phyloP scores from a whole-genome alignment of 371 early-diverging fungal species.

The Coemansia sp. region DNA sequence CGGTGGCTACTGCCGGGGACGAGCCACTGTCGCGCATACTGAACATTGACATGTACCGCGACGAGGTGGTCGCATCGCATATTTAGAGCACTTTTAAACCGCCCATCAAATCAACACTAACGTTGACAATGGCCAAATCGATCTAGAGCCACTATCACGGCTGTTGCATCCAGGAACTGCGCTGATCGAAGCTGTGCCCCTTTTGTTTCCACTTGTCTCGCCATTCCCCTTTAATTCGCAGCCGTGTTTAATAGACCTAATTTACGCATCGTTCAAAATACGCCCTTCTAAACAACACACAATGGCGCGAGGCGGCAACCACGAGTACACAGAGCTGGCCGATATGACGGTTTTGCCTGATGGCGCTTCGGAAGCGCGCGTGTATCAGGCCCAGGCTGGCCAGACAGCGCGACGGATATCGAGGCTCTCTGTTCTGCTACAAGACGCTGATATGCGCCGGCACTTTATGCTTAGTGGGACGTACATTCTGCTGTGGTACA shows the following conservation, averaged over 20 bases:
- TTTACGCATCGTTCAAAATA: too few species aligned
- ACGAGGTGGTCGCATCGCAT: not conserved
- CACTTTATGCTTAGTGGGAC: slow-evolving; percentile 15
- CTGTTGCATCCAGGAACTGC: too few species aligned
- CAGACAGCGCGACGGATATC: not conserved
- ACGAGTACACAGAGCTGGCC: slow-evolving; percentile 44
- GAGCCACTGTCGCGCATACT: not conserved
- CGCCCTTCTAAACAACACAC: too few species aligned
- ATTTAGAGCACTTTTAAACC: not conserved
- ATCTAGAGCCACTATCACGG: too few species aligned
- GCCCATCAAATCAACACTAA: too few species aligned
- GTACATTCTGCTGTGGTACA: slow-evolving; percentile 45
- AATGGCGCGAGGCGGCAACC: slow-evolving; percentile 22
- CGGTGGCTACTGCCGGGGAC: not conserved
- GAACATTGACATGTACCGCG: slow-evolving; percentile 20
- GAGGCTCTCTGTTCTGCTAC: slow-evolving; percentile 15
- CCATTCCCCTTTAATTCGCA: too few species aligned
- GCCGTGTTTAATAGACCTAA: too few species aligned
- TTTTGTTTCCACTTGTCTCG: too few species aligned
- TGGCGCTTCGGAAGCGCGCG: slow-evolving; percentile 11
- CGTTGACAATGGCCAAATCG: too few species aligned
- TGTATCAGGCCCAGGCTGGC: slow-evolving; percentile 6
- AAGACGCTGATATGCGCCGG: slow-evolving; percentile 22
- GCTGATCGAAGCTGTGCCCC: too few species aligned
- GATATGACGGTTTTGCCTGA: slow-evolving; percentile 20